Evolutionary conservation across 2,329 filamentous ascomycete species (phyloP).

Genomic region (Periconia macrospinosa): DNA sequence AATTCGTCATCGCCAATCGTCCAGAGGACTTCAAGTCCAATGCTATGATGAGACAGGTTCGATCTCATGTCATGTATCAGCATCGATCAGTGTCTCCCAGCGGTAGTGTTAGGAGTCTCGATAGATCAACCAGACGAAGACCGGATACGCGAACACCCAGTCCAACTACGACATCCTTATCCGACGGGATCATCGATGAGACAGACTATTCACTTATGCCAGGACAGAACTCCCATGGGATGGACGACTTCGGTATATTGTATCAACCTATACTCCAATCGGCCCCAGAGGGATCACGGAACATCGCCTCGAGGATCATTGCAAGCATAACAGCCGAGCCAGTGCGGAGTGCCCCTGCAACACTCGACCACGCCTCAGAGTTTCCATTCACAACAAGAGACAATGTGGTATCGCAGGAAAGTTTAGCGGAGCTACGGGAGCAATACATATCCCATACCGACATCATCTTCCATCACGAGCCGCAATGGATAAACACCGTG

Average conservation of each 20-base stretch:
- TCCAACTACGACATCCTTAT: conserved; percentile 15
- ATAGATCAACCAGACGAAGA: conserved; percentile 14
- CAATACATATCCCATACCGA: conserved; percentile 24
- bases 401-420: conserved; percentile 10
- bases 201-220: conserved; percentile 11
- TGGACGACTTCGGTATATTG: conserved; percentile 11
- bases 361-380: conserved; percentile 21
- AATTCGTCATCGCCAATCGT: conserved; percentile 38
- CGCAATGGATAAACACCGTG: conserved; percentile 29
- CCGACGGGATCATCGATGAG: conserved; percentile 16
- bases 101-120: conserved; percentile 15
- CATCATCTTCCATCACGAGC: conserved; percentile 17
- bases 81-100: conserved; percentile 30
- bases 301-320: conserved; percentile 28
- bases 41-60: conserved; percentile 36
- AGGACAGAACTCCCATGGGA: conserved; percentile 18
- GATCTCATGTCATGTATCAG: conserved; percentile 43
- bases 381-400: conserved; percentile 24
- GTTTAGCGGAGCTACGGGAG: conserved; percentile 22
- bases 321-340: conserved; percentile 21
- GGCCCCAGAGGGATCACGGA: conserved; percentile 20
- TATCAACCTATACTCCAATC: conserved; percentile 21
- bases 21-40: conserved; percentile 36
- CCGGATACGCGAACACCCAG: conserved; percentile 24
- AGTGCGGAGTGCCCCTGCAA: conserved; percentile 24